phyloP scores from a whole-genome alignment of 1,139 yeast species.

The Arxiozyma slooffiae region DNA sequence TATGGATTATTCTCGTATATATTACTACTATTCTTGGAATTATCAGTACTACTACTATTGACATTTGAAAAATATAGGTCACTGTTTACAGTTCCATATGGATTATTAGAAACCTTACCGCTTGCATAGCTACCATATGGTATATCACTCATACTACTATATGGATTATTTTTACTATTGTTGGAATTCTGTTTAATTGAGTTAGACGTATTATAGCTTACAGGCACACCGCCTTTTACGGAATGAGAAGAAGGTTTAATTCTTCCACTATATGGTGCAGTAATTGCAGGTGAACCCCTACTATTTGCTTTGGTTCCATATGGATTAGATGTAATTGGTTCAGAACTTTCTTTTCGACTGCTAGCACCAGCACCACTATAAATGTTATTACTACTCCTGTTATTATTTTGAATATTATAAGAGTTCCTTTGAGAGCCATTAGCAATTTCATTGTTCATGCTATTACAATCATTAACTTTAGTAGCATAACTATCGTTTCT shows the following conservation, averaged over 20 bases:
- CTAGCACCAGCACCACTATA: background rate
- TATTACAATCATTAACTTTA: background rate
- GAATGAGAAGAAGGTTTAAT: background rate
- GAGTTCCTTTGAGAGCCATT: background rate
- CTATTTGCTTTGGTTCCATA: background rate
- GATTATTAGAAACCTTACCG: conserved; percentile 6
- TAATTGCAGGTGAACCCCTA: background rate
- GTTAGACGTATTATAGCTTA: background rate
- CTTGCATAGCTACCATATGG: conserved; percentile 6
- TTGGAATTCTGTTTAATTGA: background rate
- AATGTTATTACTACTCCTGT: background rate
- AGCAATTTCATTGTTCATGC: background rate
- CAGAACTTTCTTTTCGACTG: conserved; percentile 3
- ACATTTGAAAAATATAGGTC: conserved; percentile 6
- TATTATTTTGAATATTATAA: background rate
- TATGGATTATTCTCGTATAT: background rate
- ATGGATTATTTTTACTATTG: conserved; percentile 3
- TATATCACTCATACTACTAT: conserved; percentile 2
- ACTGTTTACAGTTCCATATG: conserved; percentile 10
- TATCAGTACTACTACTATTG: background rate
- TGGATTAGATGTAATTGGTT: conserved; percentile 1
- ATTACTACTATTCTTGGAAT: background rate
- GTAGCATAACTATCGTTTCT: background rate
- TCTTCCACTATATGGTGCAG: conserved; percentile 1
- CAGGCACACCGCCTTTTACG: background rate